phyloP scores from a whole-genome alignment of 805 yeast genomes.

The Yamadazyma kitorensis region DNA sequence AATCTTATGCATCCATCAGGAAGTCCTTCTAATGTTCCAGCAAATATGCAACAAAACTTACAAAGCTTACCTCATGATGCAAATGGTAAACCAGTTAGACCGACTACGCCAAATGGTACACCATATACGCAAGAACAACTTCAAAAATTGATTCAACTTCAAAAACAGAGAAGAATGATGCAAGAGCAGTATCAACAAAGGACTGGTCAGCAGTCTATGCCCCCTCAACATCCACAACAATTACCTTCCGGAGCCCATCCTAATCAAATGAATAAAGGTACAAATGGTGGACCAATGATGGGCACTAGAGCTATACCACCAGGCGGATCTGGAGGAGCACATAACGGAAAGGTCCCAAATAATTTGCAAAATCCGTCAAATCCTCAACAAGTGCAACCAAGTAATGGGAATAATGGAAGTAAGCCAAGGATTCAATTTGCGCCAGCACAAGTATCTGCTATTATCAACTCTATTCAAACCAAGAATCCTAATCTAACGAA shows the following conservation, averaged over 20 bases:
- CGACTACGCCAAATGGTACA: conserved; percentile 53
- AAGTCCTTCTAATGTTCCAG: conserved; percentile 3
- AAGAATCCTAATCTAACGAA: conserved; percentile 62
- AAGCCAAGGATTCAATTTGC: conserved; percentile 45
- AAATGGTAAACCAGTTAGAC: conserved; percentile 14
- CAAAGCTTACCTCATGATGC: conserved; percentile 10
- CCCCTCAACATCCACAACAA: not conserved
- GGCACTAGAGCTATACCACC: conserved; percentile 13
- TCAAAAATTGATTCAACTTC: conserved; percentile 53
- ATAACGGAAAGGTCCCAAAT: no score
- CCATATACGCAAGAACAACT: conserved; percentile 61
- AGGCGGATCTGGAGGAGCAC: conserved; percentile 2
- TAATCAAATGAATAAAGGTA: conserved; percentile 2
- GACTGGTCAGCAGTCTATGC: not conserved
- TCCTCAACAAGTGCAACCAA: conserved; percentile 17
- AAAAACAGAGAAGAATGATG: conserved; percentile 48
- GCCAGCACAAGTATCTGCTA: conserved; percentile 63
- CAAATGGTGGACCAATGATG: conserved; percentile 10
- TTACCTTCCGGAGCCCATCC: not conserved
- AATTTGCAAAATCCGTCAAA: not conserved
- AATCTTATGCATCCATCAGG: conserved; percentile 1
- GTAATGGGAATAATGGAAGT: conserved; percentile 5
- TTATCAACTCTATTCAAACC: conserved; percentile 61
- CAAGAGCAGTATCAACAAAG: conserved; percentile 40
- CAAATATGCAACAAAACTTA: conserved; percentile 4